Evolutionary conservation across 495 filamentous ascomycete genomes (phyloP), one percentile per base, ranked within the genome.

Genomic region (Talaromyces nanjingensis): DNA sequence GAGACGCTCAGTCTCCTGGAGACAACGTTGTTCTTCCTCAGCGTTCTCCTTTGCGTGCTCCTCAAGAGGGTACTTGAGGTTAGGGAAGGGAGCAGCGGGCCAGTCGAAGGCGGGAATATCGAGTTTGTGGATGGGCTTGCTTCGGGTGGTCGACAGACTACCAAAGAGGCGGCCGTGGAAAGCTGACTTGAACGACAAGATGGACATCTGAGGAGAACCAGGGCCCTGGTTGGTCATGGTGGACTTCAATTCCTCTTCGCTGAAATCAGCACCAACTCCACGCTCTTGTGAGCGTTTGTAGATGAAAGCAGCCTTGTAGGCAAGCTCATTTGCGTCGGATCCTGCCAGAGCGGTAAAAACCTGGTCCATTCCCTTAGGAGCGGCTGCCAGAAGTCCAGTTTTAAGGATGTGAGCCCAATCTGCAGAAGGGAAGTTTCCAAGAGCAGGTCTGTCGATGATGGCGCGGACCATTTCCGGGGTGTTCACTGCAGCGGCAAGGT

Each of bases 251-350:
- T 98, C 94, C 67, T 91, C 87, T 34, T 86, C 81, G 20, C 91
- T 88, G 79, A 98, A 98, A 66, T 93, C 91, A 31, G 90, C 89
- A 55, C 88, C 71, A 63, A 83, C 74, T 25, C 93, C 94, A 66
- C 94, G 90, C 77, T 97, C 87, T 52, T 87, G 84, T 72, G 92
- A 91, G 24, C 93, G 89, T 65, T 89, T 89, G 86, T 90, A 98
- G 88, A 98, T 98, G 82, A 98, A 98, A 62, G 94, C 94, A 42
- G 94, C 94, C 77, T 98, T 98, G 84, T 93, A 99, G 59, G 96
- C 96, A n/a, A 91, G 92, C 77, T 99, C 96, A 80, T 97, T 98
- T 75, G 94, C 96, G 72, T 98, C 94, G 8, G 92, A 96, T 67
- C 94, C 94, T 60, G 93, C 86, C 86, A 92, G 91, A 68, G 89